Conservation (phyloP, 805 yeast genomes). For the Candida pseudofarinosa region DNA sequence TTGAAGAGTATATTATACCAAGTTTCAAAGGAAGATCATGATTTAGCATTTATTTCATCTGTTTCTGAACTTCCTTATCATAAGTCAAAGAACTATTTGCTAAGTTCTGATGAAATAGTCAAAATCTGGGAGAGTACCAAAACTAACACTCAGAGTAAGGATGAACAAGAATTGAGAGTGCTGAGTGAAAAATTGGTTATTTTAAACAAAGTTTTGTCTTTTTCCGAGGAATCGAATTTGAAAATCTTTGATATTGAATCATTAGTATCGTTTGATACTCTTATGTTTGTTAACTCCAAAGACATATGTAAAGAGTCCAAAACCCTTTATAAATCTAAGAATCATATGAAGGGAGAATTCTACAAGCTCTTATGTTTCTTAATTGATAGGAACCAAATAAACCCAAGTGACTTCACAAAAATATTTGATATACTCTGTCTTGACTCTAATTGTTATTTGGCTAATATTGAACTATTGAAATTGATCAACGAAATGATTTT, state of each 20-base stretch:
- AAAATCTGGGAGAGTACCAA: neutral
- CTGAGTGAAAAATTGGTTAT: constrained; percentile 21
- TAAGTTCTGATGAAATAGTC: neutral
- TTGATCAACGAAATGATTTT: constrained; percentile 14
- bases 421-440: constrained; percentile 1
- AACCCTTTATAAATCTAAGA: constrained; percentile 42
- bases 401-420: neutral
- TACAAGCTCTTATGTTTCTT: constrained; percentile 9
- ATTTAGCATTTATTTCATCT: neutral
- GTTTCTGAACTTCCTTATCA: neutral
- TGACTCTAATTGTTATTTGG: constrained; percentile 17
- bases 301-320: constrained; percentile 19
- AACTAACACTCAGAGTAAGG: constrained; percentile 5
- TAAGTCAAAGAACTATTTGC: neutral
- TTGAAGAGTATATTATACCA: too few species aligned
- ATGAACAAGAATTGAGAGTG: constrained; percentile 15
- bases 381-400: neutral
- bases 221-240: constrained; percentile 1
- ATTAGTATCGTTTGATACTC: constrained; percentile 16
- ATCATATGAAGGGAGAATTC: constrained; percentile 32
- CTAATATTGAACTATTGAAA: constrained; percentile 22
- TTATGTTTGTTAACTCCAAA: constrained; percentile 16
- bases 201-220: constrained; percentile 19
- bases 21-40: neutral
- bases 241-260: constrained; percentile 7